phyloP scores from a whole-genome alignment of 768 basidiomycete genomes.

The Tulasnella sp. region DNA sequence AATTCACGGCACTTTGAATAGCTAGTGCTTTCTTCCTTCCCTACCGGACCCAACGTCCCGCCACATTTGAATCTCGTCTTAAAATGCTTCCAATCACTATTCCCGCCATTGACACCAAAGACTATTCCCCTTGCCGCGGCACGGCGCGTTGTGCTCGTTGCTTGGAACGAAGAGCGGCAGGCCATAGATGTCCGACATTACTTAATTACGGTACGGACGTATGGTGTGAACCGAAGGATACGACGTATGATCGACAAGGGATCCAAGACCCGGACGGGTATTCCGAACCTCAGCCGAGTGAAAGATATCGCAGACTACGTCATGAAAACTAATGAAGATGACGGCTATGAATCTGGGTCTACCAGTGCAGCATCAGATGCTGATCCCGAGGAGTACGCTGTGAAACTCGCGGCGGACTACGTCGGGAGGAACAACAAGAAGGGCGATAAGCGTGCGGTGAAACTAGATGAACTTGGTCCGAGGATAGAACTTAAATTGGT shows the following conservation, averaged over 20 bases:
- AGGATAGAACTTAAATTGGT: constrained; percentile 85
- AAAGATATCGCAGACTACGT: constrained; percentile 94
- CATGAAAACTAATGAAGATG: constrained; percentile 47
- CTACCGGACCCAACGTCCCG: constrained; percentile 56
- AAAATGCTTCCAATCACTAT: constrained; percentile 93
- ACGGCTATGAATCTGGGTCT: constrained; percentile 59
- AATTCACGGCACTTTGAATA: constrained; percentile 24
- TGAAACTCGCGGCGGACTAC: constrained; percentile 84
- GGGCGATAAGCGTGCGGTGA: constrained; percentile 81
- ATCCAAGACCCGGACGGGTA: constrained; percentile 27
- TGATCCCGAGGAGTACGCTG: constrained; percentile 62
- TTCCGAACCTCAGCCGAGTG: constrained; percentile 77
- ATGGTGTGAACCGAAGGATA: constrained; percentile 86
- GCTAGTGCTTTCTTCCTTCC: constrained; percentile 89
- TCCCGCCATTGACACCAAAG: constrained; percentile 82
- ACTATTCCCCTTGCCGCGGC: constrained; percentile 74
- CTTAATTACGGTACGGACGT: constrained; percentile 87
- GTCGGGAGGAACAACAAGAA: constrained; percentile 89
- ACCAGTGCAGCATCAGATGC: constrained; percentile 71
- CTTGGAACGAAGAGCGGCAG: constrained; percentile 75
- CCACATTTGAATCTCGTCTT: constrained; percentile 82
- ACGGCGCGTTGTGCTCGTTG: constrained; percentile 83
- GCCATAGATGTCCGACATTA: constrained; percentile 92
- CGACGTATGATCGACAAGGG: constrained; percentile 69
- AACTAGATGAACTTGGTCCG: constrained; percentile 88